Evolutionary conservation across 2,329 filamentous ascomycete species (phyloP).

Genomic region (Aureobasidium lini): DNA sequence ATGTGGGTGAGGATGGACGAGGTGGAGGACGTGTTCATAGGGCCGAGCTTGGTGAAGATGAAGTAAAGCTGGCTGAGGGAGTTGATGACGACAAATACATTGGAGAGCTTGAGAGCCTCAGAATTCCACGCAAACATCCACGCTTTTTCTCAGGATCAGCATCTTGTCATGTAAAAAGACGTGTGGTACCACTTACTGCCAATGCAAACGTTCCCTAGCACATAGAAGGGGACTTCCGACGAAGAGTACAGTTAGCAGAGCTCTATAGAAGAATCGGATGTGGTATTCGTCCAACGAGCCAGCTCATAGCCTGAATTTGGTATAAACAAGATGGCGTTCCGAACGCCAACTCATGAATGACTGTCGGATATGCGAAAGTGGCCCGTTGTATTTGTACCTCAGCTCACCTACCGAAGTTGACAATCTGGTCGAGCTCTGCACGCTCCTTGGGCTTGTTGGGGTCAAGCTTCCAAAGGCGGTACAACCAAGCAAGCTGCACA

Average conservation of each 20-base stretch:
- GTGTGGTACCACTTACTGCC: constrained; percentile 31
- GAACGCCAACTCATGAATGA: too few species aligned
- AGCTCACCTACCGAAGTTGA: constrained; percentile 21
- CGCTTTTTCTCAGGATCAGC: constrained; percentile 20
- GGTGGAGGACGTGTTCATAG: constrained; percentile 44
- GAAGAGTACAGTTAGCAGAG: too few species aligned
- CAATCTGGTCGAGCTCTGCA: constrained; percentile 43
- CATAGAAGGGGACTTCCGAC: constrained; percentile 50
- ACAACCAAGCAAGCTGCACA: constrained; percentile 52
- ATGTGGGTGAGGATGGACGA: constrained; percentile 51
- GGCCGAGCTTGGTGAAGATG: constrained; percentile 39
- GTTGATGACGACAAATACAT: constrained; percentile 52
- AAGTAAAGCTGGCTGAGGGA: constrained; percentile 49
- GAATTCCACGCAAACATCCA: constrained; percentile 59
- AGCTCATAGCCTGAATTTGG: too few species aligned
- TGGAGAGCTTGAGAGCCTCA: constrained; percentile 45
- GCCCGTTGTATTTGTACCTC: too few species aligned
- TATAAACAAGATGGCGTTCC: too few species aligned
- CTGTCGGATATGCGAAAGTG: too few species aligned
- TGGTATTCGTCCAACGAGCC: constrained; percentile 30
- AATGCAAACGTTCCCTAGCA: constrained; percentile 51
- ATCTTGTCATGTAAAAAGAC: neutral
- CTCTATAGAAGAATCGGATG: too few species aligned
- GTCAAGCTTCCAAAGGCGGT: constrained; percentile 45
- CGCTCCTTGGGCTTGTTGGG: constrained; percentile 32